Evolutionary conservation across 768 basidiomycete species (phyloP), one percentile per base, ranked within the genome.

Genomic region (Dendrothele bispora): DNA sequence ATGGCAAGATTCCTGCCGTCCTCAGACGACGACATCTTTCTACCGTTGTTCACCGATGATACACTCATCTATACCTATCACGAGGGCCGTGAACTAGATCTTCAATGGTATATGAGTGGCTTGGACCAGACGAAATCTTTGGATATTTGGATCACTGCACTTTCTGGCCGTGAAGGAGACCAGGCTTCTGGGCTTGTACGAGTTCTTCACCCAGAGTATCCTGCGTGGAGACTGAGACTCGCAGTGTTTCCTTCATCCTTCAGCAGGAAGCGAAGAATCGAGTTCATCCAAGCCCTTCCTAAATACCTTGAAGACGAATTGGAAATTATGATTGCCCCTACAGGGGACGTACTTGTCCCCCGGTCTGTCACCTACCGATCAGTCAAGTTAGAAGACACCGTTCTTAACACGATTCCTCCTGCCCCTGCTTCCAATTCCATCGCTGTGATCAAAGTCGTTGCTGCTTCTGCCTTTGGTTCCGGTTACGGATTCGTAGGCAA

Each of bases 111-210:
- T n/a, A 15, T 62, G 38, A n/a, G 37, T 29, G n/a, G 21, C 11
- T 21, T 50, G 8, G 43, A 61, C 49, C 10, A 40, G 11, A 43
- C 46, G 37, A 11, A 51, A 32, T 17, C 8, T 21, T 54, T 55
- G 21, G 34, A 26, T 10, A n/a, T 68, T 20, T 68, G 66, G 66
- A 53, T 71, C 25, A 35, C 54, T 10, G 60, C 66, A 4, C 39
- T 55, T n/a, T 48, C 58, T 20, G 67, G 64, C 4, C 30, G 53
- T 18, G 57, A 65, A 44, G 66, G 66, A 6, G 61, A 58, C 24
- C 61, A 62, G n/a, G 61, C 61, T 1, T 43, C 56, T 15, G 71
- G 71, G 3, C 56, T 73, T 24, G 50, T 59, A 7, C 46, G 66
- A 27, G 56, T 64, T 7, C 52, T 70, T 12, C 52, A 59, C 2